Base-by-base conservation (phyloP, 2,329 filamentous ascomycete genomes). In the Phialocephala sp. region DNA sequence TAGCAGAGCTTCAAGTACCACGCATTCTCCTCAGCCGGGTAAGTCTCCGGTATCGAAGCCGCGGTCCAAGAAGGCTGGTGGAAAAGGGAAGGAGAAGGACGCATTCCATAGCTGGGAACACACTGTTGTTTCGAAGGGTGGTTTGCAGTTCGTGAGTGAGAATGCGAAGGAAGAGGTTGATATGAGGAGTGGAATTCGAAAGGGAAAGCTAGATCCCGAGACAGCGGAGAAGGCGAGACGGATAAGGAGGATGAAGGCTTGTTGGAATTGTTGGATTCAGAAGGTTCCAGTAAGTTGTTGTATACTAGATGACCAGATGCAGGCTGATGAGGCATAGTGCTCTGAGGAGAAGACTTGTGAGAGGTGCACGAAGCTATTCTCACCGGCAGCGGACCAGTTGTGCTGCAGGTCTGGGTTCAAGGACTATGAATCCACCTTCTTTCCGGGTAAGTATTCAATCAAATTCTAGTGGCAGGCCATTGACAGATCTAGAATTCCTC, bases 231-330 rank as follows among this genome's bases (percentile, higher is more conserved):
- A 69, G 22, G 69, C 71, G 12, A 63, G 64, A 18, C 60, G 56
- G 15, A 69, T 73, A 12, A 64, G 72, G 12, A 66, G 58, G 37
- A 47, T 69, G 22, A 62, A 62, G 18, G 71, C 72, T 2, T 73
- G 72, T 58, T 72, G 71, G 71, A 67, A 68, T 24, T 72, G 72
- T 41, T 72, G 71, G 72, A 65, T 67, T 3, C 68, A 70, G 61
- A 72, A 73, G 63, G 66, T 70, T 11, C 60, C 69, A 5, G 69
- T 71, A 47, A 65, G 59, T 32, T 27, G 12, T 12, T 45, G 2
- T 4, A 15, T 15, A 18, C 8, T 1, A 3, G 8, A 9, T 52
- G 20, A 32, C 35, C 8, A 12, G 22, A n/a, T 37, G 20, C 6
- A 71, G 37, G 37, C 37, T 41, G 37, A 41, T 18, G 37, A 41